A percentile compares a stretch with the other conserved stretches of the same genome.
Conservation (phyloP, 306 rosid species). For the Vigna trinervia region DNA sequence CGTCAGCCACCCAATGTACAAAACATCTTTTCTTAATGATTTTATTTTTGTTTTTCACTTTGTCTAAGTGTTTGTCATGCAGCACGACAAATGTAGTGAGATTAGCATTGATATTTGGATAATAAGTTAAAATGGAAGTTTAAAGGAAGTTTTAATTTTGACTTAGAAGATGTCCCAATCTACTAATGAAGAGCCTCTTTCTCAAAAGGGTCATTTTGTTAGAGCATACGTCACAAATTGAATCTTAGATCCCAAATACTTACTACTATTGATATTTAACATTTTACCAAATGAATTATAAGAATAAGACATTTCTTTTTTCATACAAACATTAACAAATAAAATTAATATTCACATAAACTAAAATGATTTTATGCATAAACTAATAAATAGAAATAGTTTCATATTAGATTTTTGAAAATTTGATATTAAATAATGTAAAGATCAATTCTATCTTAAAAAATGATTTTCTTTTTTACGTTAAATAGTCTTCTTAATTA, state of each 20-base stretch:
- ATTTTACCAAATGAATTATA: neutral
- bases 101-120: neutral
- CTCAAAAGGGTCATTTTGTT: constrained; percentile 18
- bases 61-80: neutral
- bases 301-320: no score
- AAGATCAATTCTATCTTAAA: no score
- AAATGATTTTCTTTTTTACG: no score
- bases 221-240: neutral
- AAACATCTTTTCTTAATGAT: no score
- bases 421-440: no score
- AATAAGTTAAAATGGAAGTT: neutral
- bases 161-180: constrained; percentile 26
- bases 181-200: constrained; percentile 27
- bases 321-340: no score
- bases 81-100: neutral
- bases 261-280: neutral
- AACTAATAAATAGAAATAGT: no score
- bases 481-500: no score
- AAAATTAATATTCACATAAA: no score
- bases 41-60: neutral
- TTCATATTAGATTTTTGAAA: no score
- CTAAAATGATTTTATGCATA: no score
- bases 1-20: no score
- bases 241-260: neutral
- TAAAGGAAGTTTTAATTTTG: neutral